A percentile compares a stretch with the other conserved stretches of the same genome.
Evolutionary conservation across 495 filamentous ascomycete genomes (phyloP).

Genomic region (Penicillium taxi): DNA sequence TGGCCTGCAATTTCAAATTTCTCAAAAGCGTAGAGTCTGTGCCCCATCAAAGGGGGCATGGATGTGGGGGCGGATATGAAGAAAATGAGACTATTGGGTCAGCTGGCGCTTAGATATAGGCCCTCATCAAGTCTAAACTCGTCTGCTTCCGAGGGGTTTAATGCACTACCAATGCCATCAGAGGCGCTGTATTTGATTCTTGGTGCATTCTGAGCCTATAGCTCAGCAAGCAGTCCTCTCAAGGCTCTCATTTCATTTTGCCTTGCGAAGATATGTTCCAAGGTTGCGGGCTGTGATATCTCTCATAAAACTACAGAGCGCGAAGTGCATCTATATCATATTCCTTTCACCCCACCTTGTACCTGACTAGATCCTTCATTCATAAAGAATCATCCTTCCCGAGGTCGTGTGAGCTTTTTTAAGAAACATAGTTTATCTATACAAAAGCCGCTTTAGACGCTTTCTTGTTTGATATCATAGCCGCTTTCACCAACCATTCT

Average conservation of each 20-base stretch:
- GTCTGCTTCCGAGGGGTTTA: slow-evolving; percentile 17
- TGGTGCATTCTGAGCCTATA: slow-evolving; percentile 35
- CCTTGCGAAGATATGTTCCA: slow-evolving; percentile 36
- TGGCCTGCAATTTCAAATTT: too few relatives aligned
- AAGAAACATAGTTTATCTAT: neutral
- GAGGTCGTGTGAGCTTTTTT: neutral
- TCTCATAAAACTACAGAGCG: slow-evolving; percentile 12
- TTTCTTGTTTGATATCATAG: slow-evolving; percentile 8
- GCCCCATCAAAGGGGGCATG: slow-evolving; percentile 8
- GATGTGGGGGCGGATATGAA: slow-evolving; percentile 24
- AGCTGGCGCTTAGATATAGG: slow-evolving; percentile 39
- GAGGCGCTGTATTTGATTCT: slow-evolving; percentile 25
- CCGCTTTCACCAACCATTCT: slow-evolving; percentile 5
- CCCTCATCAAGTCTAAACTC: slow-evolving; percentile 29
- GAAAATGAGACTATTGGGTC: slow-evolving; percentile 15
- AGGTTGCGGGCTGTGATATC: slow-evolving; percentile 26
- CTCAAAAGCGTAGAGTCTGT: slow-evolving; percentile 10
- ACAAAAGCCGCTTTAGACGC: neutral
- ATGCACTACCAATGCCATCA: slow-evolving; percentile 30
- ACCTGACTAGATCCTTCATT: slow-evolving; percentile 6
- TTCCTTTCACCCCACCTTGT: slow-evolving; percentile 12
- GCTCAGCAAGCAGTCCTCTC: slow-evolving; percentile 22
- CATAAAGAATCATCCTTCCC: slow-evolving; percentile 7
- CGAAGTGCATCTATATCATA: slow-evolving; percentile 15
- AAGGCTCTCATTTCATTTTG: slow-evolving; percentile 23